Base-by-base conservation (phyloP, 2,329 filamentous ascomycete genomes). In the Fusarium falciforme region DNA sequence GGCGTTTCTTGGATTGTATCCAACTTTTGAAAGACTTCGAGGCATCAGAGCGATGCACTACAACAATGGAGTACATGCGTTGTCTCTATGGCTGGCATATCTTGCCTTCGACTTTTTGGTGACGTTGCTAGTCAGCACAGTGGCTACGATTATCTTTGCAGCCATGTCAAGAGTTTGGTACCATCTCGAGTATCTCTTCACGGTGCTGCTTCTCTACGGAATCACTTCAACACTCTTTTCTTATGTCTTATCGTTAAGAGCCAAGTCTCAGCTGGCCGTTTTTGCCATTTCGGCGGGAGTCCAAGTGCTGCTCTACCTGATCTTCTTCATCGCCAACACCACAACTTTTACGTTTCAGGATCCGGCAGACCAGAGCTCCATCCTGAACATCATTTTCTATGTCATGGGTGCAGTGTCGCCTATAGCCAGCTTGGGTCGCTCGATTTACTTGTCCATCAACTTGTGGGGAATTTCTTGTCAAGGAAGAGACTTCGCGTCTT, bases 1-100 rank as follows among this genome's bases (percentile, higher is more conserved):
- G 0, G 67, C 61, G 0, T 66, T 71, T 12, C 57, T 71, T 5
- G 66, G 44, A 10, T 29, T 71, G 0, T 71, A 66, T 17, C 68
- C 68, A 25, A 55, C 61, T 0, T 66, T 70, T 10, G 61, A 71
- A 29, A 31, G 61, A 1, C 66, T 70, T 22, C 35, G 49, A 11
- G 64, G 64, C 11, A 66, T 71, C 2, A 58, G 68, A 54, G 64
- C 68, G 1, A n/a, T 71, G 3, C 67, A 71, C 16, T 71, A 71
- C 29, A 66, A 40, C 2, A 71, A 71, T 25, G 54, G 61, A 2
- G 60, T 66, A 12, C 67, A 47, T 20, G 61, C 68, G 2, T 11
- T 59, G 6, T 12, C 67, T 2, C 12, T 70, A 1, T 71, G 67
- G 68, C 29, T 61, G 1, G 16, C 65, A 4, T 64, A 70, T 12